Percentiles rank a stretch among this genome's conserved stretches.
Evolutionary conservation across 805 yeast genomes (phyloP).

Genomic region (Lachancea nothofagi): DNA sequence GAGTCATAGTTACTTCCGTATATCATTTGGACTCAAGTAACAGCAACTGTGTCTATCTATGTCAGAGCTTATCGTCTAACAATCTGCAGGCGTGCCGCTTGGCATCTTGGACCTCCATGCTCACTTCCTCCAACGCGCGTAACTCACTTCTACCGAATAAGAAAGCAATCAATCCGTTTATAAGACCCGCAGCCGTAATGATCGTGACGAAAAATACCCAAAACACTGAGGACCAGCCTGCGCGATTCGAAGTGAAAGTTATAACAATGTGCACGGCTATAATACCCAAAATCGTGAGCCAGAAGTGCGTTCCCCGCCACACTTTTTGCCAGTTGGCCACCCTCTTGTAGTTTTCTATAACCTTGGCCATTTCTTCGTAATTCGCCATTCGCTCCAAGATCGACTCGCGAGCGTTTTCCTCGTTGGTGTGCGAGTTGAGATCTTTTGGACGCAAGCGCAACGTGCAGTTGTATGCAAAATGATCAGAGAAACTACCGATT

Average conservation of each 20-base stretch:
- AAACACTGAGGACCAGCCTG: constrained; percentile 61
- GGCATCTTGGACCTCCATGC: constrained; percentile 52
- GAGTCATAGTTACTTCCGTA: too few relatives aligned
- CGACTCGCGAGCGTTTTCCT: constrained; percentile 6
- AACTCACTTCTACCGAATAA: constrained; percentile 76
- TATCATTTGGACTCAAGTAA: too few relatives aligned
- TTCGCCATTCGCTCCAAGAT: constrained; percentile 18
- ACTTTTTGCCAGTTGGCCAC: constrained; percentile 53
- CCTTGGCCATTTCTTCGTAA: constrained; percentile 46
- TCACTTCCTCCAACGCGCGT: constrained; percentile 72
- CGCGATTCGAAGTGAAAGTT: constrained; percentile 51
- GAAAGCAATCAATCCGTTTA: constrained; percentile 73
- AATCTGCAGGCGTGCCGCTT: constrained; percentile 11
- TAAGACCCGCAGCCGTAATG: constrained; percentile 57
- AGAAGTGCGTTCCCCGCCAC: constrained; percentile 65
- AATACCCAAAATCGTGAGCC: constrained; percentile 45
- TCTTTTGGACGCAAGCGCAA: constrained; percentile 30
- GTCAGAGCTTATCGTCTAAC: constrained; percentile 8
- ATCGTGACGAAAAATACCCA: constrained; percentile 52
- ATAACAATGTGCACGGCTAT: constrained; percentile 51
- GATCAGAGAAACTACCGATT: constrained; percentile 83
- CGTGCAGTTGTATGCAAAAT: constrained; percentile 69
- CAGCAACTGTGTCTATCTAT: too few relatives aligned
- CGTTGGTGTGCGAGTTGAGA: constrained; percentile 8
- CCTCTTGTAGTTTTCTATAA: constrained; percentile 44